Base-by-base conservation (phyloP, 768 basidiomycete species). In the Xerocomus potaroensis region DNA sequence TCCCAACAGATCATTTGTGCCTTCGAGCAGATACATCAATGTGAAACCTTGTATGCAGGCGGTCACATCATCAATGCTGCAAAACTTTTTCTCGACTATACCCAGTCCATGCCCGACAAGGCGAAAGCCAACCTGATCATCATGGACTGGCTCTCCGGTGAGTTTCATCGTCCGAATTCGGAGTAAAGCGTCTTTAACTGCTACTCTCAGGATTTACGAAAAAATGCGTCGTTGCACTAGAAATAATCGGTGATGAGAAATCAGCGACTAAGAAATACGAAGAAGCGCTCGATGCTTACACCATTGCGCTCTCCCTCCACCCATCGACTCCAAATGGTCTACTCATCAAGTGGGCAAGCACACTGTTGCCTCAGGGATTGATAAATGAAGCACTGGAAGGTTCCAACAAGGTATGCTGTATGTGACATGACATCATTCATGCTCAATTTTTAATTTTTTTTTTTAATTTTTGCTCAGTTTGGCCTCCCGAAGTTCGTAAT, bases 381-480 rank as follows among this genome's bases (percentile, higher is more conserved):
- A 10, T 19, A 3, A 8, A 40, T 16, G 22, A 47, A 3, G 32
- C n/a, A 5, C 15, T 40, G 10, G 7, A 9, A 22, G 48, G 21
- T 1, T 15, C 31, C 32, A 16, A 7, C 3, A 15, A 50, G 47
- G 49, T 50, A 49, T 8, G 30, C 18, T 16, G 6, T 19, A 19
- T 19, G 16, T 8, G 32, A 15, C 15, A 14, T n/a, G 15, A 14
- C 16, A 33, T 15, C 32, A 33, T 33, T 2, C 15, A 33, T 33
- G 15, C 3, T 33, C 15, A 33, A 33, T n/a, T n/a, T n/a, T 14
- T 33, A 33, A n/a, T n/a, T 33, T n/a, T 7, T 7, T 8, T 16
- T 35, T 19, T 18, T n/a, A 10, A 35, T 33, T 16, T 14, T 33
- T n/a, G 15, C 5, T 24, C 19, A 52, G 51, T 50, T 52, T 39